Evolutionary conservation across 2,329 filamentous ascomycete genomes (phyloP), one percentile per base, ranked within the genome.

Genomic region (Xylaria sp.): DNA sequence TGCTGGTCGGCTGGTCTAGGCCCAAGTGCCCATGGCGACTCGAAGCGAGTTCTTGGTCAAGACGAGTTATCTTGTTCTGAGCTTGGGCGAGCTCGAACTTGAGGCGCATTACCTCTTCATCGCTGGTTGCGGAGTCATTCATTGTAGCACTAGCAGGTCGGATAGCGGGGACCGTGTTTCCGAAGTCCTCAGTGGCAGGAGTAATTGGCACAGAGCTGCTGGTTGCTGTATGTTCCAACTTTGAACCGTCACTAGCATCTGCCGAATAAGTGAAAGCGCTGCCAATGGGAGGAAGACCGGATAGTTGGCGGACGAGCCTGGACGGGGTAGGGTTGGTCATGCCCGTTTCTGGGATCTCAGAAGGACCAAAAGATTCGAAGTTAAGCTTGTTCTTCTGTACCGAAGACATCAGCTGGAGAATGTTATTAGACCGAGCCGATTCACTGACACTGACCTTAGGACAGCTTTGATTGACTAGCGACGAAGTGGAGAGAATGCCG

Each of bases 251-350:
- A 37, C 76, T 66, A 44, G 52, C 69, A 25, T 84, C 82, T 13
- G 84, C 81, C 32, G 75, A 70, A 10, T 76, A 75, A 67, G 85
- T 86, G 52, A 88, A 77, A 62, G 84, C 83, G 66, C 88, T 84
- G 70, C 86, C 87, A 76, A 91, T 89, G 78, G 88, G 86, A 60
- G 84, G 84, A 59, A 91, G 80, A n/a, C 85, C 78, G 52, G 83
- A 83, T 76, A 91, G 88, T 76, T 94, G 91, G 78, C 94, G 90
- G n/a, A 89, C 88, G 57, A 95, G 85, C 77, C 90, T 92, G 65
- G 91, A 88, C 72, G 94, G 83, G 61, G 94, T 87, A 69, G 90
- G 90, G 75, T 96, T 92, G 84, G 94, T 89, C 9, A 86, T 84
- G 65, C 84, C 86, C 37, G 80, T 72, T 50, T 86, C 84, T 56